Evolutionary conservation across 108 stramenopile species (phyloP), one percentile per base, ranked within the genome.

Genomic region (Parietichytrium sp.): DNA sequence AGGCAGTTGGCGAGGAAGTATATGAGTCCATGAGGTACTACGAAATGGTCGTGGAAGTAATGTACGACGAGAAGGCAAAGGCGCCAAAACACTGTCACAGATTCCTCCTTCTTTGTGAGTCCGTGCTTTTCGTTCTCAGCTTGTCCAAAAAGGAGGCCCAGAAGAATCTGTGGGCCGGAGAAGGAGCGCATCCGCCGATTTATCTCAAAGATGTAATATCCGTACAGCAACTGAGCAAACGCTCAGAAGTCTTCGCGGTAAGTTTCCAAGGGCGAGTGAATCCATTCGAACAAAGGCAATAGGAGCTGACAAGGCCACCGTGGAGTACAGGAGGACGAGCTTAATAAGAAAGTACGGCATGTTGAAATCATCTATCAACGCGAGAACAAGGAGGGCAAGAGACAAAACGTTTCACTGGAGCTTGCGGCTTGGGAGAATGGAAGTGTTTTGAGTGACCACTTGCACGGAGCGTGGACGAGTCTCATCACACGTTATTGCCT

Each of bases 261-360:
- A n/a, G n/a, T n/a, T n/a, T n/a, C n/a, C n/a, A n/a, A n/a, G n/a
- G n/a, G n/a, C n/a, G n/a, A n/a, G n/a, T n/a, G n/a, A n/a, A n/a
- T n/a, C n/a, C n/a, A n/a, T n/a, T n/a, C n/a, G n/a, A n/a, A n/a
- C n/a, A n/a, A n/a, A n/a, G n/a, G n/a, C n/a, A n/a, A n/a, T n/a
- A n/a, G n/a, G n/a, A n/a, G n/a, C n/a, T n/a, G n/a, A n/a, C n/a
- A n/a, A n/a, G n/a, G n/a, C n/a, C n/a, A n/a, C n/a, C n/a, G n/a
- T n/a, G n/a, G n/a, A n/a, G n/a, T n/a, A n/a, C n/a, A n/a, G n/a
- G 61, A 72, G 42, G 61, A 72, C 20, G 61, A 72, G 25, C 36
- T 72, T 2, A 72, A 72, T 27, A 72, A 72, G 3, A 72, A 33
- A 2, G 61, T 72, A 10, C 61, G 61, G 10, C 61, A 72, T 1